Percentiles rank a stretch among this genome's conserved stretches.
These are phyloP conservation scores for Entomortierella beljakovae DNA, from an alignment of 192 early-diverging fungal species.

Conservation along the genomic window DNA sequence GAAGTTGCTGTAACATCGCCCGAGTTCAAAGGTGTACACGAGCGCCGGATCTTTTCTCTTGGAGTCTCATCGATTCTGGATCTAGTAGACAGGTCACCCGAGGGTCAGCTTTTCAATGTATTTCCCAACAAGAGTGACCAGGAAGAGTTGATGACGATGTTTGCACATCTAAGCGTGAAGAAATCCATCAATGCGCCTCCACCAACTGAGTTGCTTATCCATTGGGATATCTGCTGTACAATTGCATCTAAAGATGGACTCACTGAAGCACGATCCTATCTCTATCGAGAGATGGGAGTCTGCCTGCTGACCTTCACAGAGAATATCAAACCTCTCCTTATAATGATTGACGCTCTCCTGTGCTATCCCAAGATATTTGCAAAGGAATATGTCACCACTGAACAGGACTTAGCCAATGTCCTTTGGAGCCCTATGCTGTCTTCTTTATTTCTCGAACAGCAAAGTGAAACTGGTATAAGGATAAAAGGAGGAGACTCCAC, in stretches of 20 bases:
- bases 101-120: slow-evolving; percentile 2
- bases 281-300: not conserved
- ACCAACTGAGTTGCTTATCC: not conserved
- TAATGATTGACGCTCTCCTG: slow-evolving; percentile 5
- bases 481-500: slow-evolving; percentile 7
- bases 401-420: slow-evolving; percentile 1
- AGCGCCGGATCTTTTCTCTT: not conserved
- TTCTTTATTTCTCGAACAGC: not conserved
- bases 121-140: not conserved
- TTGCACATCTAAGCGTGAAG: slow-evolving; percentile 2
- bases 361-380: slow-evolving; percentile 3
- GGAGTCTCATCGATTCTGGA: slow-evolving; percentile 5
- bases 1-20: not conserved
- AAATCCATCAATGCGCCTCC: not conserved
- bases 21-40: not conserved
- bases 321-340: not conserved
- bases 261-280: slow-evolving; percentile 1
- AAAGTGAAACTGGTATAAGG: slow-evolving; percentile 2
- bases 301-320: not conserved
- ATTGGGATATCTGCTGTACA: slow-evolving; percentile 2
- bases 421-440: slow-evolving; percentile 4
- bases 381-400: not conserved
- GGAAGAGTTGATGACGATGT: slow-evolving; percentile 6
- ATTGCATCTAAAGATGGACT: slow-evolving; percentile 5
- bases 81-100: not conserved